Base-by-base conservation (phyloP, 108 stramenopile species). In the Stephanodiscus minutulus region DNA sequence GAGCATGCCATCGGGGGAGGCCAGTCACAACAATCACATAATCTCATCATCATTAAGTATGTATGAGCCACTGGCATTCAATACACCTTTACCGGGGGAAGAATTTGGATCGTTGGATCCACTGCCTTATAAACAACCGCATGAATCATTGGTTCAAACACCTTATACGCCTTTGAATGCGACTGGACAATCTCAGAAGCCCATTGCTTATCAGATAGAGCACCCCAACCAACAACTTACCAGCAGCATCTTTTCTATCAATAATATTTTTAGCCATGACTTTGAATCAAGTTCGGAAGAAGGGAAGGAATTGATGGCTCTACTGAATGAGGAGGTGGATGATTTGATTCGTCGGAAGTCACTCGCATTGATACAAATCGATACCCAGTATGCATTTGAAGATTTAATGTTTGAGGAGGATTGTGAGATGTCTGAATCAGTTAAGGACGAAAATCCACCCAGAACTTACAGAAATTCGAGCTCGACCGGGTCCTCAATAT, bases 351-450 rank as follows among this genome's bases (percentile, higher is more conserved):
- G 60, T 25, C 44, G 49, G 21, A 58, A 71, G 49, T 71, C 70
- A 15, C 28, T 37, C 13, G 70, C 46, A n/a, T 61, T 71, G 47
- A 58, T 60, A 62, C 24, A 68, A 13, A 61, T 68, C 41, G 59
- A 65, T 36, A 20, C 59, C 46, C 48, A 28, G 22, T 41, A 66
- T 37, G 72, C 72, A 8, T 73, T 73, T 65, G 72, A 73, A n/a
- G 72, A 73, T 46, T 47, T 73, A 52, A 53, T 73, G 36, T 65
- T 73, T 47, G 64, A 73, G 27, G 72, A 73, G 33, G 72, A 73
- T 48, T 65, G 63, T 58, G 46, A 54, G 65, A 37, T 35, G 17
- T 27, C 52, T 53, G 28, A 48, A 27, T 29, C 28, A 5, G 25
- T 44, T 22, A 29, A 25, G 37, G 41, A 31, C 27, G 57, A 31